Evolutionary conservation across 2,329 filamentous ascomycete genomes (phyloP).

Genomic region (Cytospora piceae): DNA sequence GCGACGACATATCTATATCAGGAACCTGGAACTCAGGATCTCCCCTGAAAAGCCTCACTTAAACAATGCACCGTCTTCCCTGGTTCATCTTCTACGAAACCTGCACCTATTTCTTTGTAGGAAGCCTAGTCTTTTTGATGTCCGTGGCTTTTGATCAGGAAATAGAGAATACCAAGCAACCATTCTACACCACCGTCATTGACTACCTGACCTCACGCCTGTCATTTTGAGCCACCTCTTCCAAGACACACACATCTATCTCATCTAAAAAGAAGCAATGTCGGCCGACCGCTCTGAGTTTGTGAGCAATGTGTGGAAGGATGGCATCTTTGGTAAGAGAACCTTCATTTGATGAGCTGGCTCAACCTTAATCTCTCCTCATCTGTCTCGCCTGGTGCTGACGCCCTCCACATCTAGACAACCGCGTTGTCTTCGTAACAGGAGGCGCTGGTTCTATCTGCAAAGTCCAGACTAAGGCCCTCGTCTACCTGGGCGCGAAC

Average conservation of each 20-base stretch:
- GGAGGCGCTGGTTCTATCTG: slow-evolving; percentile 94
- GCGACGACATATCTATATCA: not conserved
- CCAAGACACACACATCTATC: not conserved
- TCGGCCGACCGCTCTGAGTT: slow-evolving; percentile 59
- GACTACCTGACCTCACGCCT: slow-evolving; percentile 12
- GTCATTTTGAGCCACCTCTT: slow-evolving; percentile 1
- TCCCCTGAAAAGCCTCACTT: not conserved
- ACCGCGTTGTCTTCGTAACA: slow-evolving; percentile 92
- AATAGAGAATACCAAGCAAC: slow-evolving; percentile 1
- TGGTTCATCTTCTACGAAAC: slow-evolving; percentile 19
- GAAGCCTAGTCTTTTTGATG: slow-evolving; percentile 25
- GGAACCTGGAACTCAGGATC: not conserved
- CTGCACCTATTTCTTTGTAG: slow-evolving; percentile 24
- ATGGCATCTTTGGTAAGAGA: slow-evolving; percentile 78
- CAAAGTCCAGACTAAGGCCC: slow-evolving; percentile 87
- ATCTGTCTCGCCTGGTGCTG: not conserved
- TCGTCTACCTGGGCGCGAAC: slow-evolving; percentile 89
- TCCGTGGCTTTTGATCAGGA: slow-evolving; percentile 22
- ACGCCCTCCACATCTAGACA: slow-evolving; percentile 54
- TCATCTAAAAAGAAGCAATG: slow-evolving; percentile 27
- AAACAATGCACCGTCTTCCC: slow-evolving; percentile 13
- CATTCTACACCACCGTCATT: slow-evolving; percentile 14
- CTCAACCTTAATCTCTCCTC: no score
- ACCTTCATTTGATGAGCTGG: not conserved
- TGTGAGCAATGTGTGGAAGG: slow-evolving; percentile 81